Evolutionary conservation across 441 rosid genomes (phyloP).

Genomic region (Corymbia calophylla): DNA sequence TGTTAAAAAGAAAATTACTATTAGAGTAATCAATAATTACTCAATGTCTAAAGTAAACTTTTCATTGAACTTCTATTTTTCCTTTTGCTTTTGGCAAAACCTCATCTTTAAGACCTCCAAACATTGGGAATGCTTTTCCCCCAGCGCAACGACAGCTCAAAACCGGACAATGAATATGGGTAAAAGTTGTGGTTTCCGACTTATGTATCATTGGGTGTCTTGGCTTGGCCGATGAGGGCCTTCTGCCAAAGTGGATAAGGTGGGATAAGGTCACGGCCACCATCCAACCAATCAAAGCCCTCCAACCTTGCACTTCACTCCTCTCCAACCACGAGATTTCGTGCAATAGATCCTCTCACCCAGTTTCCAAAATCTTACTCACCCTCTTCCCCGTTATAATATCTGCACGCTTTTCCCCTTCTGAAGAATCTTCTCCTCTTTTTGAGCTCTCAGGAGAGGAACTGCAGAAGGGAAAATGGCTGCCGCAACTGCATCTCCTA

Average conservation of each 20-base stretch:
- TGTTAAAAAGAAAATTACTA: not conserved
- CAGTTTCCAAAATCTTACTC: conserved; percentile 8
- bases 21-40: not conserved
- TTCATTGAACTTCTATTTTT: accelerated
- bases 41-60: accelerated
- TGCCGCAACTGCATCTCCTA: conserved; percentile 72
- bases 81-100: not conserved
- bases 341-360: conserved; percentile 26
- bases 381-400: conserved; percentile 4
- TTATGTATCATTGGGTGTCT: not conserved
- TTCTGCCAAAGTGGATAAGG: not conserved
- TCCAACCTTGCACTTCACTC: conserved; percentile 18
- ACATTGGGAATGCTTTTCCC: not conserved
- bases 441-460: not conserved
- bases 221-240: not conserved
- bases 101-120: not conserved
- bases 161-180: not conserved
- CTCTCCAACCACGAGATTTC: conserved; percentile 29
- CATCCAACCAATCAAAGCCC: conserved; percentile 32
- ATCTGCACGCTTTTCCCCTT: not conserved
- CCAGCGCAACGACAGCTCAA: not conserved
- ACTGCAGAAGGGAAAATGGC: conserved; percentile 16
- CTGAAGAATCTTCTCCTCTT: not conserved
- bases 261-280: conserved; percentile 29
- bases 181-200: not conserved